Evolutionary conservation across 2,329 filamentous ascomycete genomes (phyloP).

Genomic region (Botryotinia calthae): DNA sequence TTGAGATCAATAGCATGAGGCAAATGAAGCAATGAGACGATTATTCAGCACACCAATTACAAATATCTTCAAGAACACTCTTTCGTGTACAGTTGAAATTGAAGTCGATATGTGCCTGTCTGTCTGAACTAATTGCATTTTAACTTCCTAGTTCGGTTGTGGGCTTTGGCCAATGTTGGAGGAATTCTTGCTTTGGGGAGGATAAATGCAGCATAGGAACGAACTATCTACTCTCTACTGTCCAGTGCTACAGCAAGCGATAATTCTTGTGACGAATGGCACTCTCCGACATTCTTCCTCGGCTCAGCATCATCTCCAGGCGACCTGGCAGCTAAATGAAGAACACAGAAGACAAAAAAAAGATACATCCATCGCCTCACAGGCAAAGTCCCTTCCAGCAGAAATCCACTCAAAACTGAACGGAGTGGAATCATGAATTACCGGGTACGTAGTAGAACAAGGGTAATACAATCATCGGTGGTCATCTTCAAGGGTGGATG

Average conservation of each 20-base stretch:
- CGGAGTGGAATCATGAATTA: not conserved
- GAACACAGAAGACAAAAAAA: not conserved
- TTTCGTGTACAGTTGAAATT: not conserved
- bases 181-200: not conserved
- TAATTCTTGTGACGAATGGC: not conserved
- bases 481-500: not conserved
- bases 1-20: constrained; percentile 20
- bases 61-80: constrained; percentile 5
- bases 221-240: not conserved
- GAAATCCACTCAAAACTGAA: not conserved
- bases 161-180: not conserved
- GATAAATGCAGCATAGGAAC: not conserved
- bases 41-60: constrained; percentile 18
- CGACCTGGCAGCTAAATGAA: not conserved
- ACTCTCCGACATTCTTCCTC: not conserved
- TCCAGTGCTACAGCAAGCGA: not conserved
- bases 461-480: not conserved
- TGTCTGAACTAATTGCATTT: not conserved
- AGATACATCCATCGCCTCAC: not conserved
- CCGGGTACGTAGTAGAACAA: not conserved
- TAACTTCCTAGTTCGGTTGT: not conserved
- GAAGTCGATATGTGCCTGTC: not conserved
- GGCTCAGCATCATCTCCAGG: not conserved
- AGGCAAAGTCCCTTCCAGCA: too few relatives aligned
- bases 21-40: constrained; percentile 27